Percentiles rank a stretch among this genome's conserved stretches.
Evolutionary conservation across 2,329 filamentous ascomycete genomes (phyloP).

Genomic region (Polytolypa hystricis): DNA sequence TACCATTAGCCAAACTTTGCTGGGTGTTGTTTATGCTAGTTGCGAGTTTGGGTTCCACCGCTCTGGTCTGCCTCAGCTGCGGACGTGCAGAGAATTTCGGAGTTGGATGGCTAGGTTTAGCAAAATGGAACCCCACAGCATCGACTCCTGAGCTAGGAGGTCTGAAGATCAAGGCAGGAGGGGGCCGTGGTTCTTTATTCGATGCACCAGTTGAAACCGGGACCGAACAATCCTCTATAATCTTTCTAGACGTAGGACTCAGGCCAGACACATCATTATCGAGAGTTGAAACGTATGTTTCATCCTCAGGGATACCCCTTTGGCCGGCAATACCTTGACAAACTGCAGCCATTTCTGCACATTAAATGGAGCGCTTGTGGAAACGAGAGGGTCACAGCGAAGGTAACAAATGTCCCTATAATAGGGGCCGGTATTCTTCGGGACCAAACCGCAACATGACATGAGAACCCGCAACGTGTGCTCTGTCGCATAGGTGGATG

Average conservation of each 20-base stretch:
- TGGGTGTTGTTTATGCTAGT: too few relatives aligned
- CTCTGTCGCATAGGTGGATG: too few relatives aligned
- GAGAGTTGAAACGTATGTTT: background rate
- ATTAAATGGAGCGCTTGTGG: too few relatives aligned
- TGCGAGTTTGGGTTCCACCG: too few relatives aligned
- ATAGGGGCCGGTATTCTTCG: too few relatives aligned
- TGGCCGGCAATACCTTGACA: too few relatives aligned
- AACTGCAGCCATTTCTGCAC: too few relatives aligned
- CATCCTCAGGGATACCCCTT: background rate
- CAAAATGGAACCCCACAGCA: slow-evolving; percentile 22
- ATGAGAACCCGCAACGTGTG: too few relatives aligned
- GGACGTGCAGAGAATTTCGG: slow-evolving; percentile 8
- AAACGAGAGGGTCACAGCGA: too few relatives aligned
- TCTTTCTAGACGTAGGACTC: slow-evolving; percentile 12
- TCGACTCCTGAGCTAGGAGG: slow-evolving; percentile 22
- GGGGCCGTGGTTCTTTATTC: slow-evolving; percentile 6
- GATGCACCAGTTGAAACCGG: slow-evolving; percentile 6
- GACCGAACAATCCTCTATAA: slow-evolving; percentile 12
- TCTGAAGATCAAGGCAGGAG: slow-evolving; percentile 21
- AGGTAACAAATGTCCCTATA: too few relatives aligned
- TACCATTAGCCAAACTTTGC: too few relatives aligned
- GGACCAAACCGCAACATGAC: too few relatives aligned
- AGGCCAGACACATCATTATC: slow-evolving; percentile 9
- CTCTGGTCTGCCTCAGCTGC: background rate
- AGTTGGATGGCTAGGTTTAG: slow-evolving; percentile 19